Conservation (phyloP, 2,329 filamentous ascomycete species). For the Penicillium palitans region DNA sequence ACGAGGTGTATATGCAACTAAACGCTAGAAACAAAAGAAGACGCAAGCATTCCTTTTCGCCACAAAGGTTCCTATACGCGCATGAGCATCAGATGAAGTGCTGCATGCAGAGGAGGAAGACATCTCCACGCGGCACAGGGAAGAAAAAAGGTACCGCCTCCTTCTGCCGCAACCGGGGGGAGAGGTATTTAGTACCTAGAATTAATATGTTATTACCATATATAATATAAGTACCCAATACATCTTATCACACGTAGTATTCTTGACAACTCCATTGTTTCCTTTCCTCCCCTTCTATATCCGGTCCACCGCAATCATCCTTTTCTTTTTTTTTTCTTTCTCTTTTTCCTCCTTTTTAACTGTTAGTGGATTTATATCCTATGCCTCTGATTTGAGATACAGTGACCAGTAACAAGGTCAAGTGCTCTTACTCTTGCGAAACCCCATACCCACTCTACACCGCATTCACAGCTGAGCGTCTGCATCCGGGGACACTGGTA, state of each 20-base stretch:
- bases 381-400: not conserved
- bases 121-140: not conserved
- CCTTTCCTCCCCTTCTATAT: not conserved
- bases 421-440: not conserved
- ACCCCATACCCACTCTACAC: not conserved
- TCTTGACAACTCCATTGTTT: conserved; percentile 8
- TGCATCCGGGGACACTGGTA: conserved; percentile 11
- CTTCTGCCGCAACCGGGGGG: conserved; percentile 17
- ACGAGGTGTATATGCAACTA: conserved; percentile 12
- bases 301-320: conserved; percentile 5
- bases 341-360: not conserved
- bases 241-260: not conserved
- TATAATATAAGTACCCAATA: not conserved
- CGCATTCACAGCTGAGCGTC: not conserved
- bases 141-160: not conserved
- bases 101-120: conserved; percentile 11
- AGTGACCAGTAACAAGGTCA: not conserved
- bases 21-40: conserved; percentile 7
- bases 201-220: not conserved
- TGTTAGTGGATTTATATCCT: not conserved
- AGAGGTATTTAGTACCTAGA: not conserved
- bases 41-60: conserved; percentile 28
- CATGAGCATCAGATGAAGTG: not conserved
- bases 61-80: conserved; percentile 10
- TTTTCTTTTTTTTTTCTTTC: not conserved